A percentile compares a stretch with the other conserved stretches of the same genome.
These are phyloP conservation scores for Aspergillus sclerotioniger DNA, from an alignment of 495 filamentous ascomycete genomes.

Conservation along the genomic window DNA sequence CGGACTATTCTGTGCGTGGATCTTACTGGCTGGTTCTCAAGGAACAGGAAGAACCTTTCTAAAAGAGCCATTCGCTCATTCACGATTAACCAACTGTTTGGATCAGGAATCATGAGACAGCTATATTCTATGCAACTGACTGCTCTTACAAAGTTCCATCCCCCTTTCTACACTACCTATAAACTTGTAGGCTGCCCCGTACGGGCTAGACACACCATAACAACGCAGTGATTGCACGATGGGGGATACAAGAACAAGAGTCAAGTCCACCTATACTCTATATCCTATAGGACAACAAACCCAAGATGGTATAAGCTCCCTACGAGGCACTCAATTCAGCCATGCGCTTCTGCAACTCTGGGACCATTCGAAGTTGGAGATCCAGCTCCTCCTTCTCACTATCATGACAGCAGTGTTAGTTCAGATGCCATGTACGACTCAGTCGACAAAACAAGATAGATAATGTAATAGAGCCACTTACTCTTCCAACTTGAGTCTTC, in stretches of 20 bases:
- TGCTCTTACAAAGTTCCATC: not conserved
- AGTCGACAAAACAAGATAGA: not conserved
- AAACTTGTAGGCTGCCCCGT: not conserved
- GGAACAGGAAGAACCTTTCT: not conserved
- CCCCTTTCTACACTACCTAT: not conserved
- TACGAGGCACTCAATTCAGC: conserved; percentile 58
- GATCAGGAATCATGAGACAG: not conserved
- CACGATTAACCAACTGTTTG: not conserved
- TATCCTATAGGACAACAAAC: not conserved
- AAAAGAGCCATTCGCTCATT: not conserved
- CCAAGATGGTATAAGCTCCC: not conserved
- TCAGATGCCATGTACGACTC: not conserved
- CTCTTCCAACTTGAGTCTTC: conserved; percentile 82
- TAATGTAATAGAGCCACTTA: conserved; percentile 38
- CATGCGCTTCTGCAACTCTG: conserved; percentile 83
- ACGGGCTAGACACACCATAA: not conserved
- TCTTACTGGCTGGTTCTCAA: not conserved
- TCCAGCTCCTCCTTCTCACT: conserved; percentile 95
- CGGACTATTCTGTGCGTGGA: not conserved
- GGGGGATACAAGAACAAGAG: not conserved
- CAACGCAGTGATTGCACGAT: too few species aligned
- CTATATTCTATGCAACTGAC: not conserved
- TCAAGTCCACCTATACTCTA: not conserved
- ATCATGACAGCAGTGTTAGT: not conserved
- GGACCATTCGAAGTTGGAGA: conserved; percentile 74